Conservation (phyloP, 768 basidiomycete species). For the Tylopilus sp. region DNA sequence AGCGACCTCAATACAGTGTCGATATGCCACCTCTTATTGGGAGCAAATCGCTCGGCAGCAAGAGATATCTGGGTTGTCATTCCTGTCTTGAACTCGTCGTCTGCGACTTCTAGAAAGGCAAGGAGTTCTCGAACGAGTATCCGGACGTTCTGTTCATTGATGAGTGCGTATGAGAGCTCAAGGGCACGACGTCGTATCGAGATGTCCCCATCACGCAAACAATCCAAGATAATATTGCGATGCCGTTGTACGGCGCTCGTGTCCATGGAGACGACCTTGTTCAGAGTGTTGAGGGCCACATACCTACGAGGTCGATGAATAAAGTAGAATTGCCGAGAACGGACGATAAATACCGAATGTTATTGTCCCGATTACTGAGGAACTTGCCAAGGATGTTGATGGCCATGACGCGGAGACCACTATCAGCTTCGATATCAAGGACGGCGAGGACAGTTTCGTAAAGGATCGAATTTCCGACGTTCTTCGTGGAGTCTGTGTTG, state of each 20-base stretch:
- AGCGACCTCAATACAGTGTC: constrained; percentile 92
- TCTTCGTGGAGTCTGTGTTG: constrained; percentile 96
- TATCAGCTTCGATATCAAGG: constrained; percentile 96
- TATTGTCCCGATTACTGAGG: constrained; percentile 95
- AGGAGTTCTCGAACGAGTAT: constrained; percentile 89
- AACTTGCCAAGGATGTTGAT: constrained; percentile 99
- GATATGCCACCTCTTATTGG: constrained; percentile 98
- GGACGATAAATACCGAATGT: constrained; percentile 74
- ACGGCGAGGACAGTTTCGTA: constrained; percentile 98
- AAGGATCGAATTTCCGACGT: constrained; percentile 95
- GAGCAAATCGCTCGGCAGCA: constrained; percentile 94
- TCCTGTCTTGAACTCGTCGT: constrained; percentile 97
- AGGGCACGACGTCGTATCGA: constrained; percentile 96
- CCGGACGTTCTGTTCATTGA: constrained; percentile 92
- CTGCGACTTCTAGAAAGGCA: constrained; percentile 96
- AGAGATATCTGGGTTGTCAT: constrained; percentile 97
- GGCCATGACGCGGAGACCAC: constrained; percentile 95
- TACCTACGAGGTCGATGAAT: constrained; percentile 52
- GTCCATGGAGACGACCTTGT: constrained; percentile 97
- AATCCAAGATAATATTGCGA: constrained; percentile 97
- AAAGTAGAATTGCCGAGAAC: background rate
- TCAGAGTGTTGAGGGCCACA: constrained; percentile 95
- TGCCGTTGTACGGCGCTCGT: constrained; percentile 98
- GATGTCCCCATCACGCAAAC: constrained; percentile 97
- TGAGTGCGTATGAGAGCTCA: constrained; percentile 94